Percentiles rank a stretch among this genome's conserved stretches.
phyloP scores from a whole-genome alignment of 768 basidiomycete genomes.

The Mrakia gelida region DNA sequence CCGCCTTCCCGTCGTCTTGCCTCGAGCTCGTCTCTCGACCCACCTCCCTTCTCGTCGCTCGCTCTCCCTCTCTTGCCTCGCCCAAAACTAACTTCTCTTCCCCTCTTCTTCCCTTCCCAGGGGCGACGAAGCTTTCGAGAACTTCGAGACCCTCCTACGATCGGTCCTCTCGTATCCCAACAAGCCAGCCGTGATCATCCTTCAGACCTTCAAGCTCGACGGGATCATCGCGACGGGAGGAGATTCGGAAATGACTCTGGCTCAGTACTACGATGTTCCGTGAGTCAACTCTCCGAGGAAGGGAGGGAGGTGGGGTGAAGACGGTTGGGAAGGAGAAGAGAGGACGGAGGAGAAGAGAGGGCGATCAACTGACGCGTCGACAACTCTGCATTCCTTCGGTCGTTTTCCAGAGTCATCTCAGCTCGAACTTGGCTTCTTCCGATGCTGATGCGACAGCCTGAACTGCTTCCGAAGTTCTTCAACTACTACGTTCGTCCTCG shows the following conservation, averaged over 20 bases:
- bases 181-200: conserved; percentile 6
- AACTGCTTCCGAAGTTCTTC: conserved; percentile 3
- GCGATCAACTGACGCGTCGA: not conserved
- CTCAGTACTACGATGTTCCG: conserved; percentile 20
- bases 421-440: conserved; percentile 6
- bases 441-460: conserved; percentile 12
- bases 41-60: not conserved
- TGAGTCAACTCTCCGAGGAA: not conserved
- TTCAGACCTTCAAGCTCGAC: conserved; percentile 18
- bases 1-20: not conserved
- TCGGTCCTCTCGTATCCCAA: not conserved
- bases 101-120: not conserved
- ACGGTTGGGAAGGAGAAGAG: not conserved
- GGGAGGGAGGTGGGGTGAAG: not conserved
- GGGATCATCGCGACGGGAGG: conserved; percentile 18
- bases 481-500: not conserved
- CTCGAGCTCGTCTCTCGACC: not conserved
- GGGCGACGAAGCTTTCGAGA: conserved; percentile 19
- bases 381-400: too few relatives aligned
- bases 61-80: not conserved
- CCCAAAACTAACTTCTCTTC: not conserved
- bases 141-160: conserved; percentile 17
- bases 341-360: not conserved
- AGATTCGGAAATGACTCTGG: conserved; percentile 12
- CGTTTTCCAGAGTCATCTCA: not conserved